Conservation (phyloP, 2,329 filamentous ascomycete species). For the Trichoderma semiorbis region DNA sequence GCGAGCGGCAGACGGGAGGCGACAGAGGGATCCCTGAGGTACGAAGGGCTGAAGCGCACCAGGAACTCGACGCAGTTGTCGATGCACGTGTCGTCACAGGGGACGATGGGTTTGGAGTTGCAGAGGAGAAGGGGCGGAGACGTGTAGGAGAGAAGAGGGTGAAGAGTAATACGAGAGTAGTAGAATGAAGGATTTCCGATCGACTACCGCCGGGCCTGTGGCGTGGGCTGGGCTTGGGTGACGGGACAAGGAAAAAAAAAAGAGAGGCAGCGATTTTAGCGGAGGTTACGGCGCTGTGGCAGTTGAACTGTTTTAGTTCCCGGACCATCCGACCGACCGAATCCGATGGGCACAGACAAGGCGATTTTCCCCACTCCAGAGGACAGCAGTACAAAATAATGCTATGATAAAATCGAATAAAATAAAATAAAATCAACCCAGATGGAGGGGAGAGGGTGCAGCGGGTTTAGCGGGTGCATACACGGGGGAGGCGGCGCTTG, state of each 20-base stretch:
- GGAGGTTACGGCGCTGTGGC: conserved; percentile 18
- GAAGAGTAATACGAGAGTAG: neutral
- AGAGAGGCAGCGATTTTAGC: conserved; percentile 1
- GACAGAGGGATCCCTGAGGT: neutral
- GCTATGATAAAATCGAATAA: neutral
- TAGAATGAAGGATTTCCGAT: conserved; percentile 3
- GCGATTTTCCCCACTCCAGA: neutral
- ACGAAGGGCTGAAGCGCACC: neutral
- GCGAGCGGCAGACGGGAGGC: neutral
- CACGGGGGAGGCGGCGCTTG: conserved; percentile 9
- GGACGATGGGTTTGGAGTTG: neutral
- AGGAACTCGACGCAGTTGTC: conserved; percentile 5
- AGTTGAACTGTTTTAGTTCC: conserved; percentile 20
- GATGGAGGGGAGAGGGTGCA: neutral
- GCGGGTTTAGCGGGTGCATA: conserved; percentile 7
- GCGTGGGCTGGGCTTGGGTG: conserved; percentile 1
- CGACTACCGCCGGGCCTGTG: neutral
- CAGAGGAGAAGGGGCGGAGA: neutral
- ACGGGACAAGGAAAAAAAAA: neutral
- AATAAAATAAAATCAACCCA: neutral
- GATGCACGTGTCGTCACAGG: conserved; percentile 14
- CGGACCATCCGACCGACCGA: conserved; percentile 22
- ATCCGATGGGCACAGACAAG: conserved; percentile 7
- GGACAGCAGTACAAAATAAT: neutral
- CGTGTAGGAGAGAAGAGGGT: neutral